A percentile compares a stretch with the other conserved stretches of the same genome.
Evolutionary conservation across 1,284 basidiomycete genomes (phyloP).

Genomic region (Volvariella surrecta): DNA sequence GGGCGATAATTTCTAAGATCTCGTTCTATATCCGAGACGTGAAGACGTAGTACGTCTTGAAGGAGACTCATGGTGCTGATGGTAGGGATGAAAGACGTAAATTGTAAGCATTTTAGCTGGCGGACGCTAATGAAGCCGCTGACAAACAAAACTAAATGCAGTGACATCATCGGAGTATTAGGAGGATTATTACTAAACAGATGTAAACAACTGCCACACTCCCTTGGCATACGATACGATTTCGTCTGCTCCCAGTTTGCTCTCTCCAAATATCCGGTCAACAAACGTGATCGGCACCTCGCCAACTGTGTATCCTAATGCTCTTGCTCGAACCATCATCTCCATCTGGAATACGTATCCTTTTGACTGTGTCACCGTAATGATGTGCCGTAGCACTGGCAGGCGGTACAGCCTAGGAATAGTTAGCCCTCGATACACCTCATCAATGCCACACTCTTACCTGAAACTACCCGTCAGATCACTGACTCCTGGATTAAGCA

Average conservation of each 20-base stretch:
- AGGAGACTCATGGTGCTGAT: slow-evolving; percentile 54
- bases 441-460: slow-evolving; percentile 29
- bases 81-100: neutral
- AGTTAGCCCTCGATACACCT: slow-evolving; percentile 3
- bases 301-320: slow-evolving; percentile 76
- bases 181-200: slow-evolving; percentile 44
- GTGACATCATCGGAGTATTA: neutral
- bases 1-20: slow-evolving; percentile 29
- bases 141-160: neutral
- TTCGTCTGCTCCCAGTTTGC: slow-evolving; percentile 84
- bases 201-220: slow-evolving; percentile 72
- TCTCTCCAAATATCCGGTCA: slow-evolving; percentile 88
- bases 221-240: slow-evolving; percentile 86
- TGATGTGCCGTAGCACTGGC: slow-evolving; percentile 73
- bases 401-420: slow-evolving; percentile 64
- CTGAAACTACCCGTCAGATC: slow-evolving; percentile 85
- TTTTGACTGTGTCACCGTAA: slow-evolving; percentile 74
- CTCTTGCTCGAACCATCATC: slow-evolving; percentile 86
- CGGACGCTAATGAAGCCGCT: neutral
- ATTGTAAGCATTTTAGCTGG: neutral
- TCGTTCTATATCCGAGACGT: slow-evolving; percentile 39
- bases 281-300: slow-evolving; percentile 93
- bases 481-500: slow-evolving; percentile 76
- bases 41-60: slow-evolving; percentile 62
- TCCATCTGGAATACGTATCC: slow-evolving; percentile 98